Evolutionary conservation across 352 stramenopile genomes (phyloP).

Genomic region (Pythium oligandrum): DNA sequence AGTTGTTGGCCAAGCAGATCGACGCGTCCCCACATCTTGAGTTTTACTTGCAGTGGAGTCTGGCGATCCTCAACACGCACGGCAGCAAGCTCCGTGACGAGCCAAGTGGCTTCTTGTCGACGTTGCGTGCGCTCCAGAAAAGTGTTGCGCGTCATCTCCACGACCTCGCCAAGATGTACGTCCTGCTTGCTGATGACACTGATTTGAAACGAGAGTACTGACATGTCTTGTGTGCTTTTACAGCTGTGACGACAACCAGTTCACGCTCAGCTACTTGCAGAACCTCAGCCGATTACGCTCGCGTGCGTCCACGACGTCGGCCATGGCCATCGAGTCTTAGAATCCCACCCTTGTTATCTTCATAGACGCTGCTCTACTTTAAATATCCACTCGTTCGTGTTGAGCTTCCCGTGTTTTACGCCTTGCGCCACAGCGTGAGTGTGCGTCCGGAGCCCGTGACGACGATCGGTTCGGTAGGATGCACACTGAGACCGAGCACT

Average conservation of each 20-base stretch:
- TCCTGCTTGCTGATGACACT: slow-evolving; percentile 5
- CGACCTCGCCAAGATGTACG: slow-evolving; percentile 84
- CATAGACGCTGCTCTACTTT: too few species aligned
- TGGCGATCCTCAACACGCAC: slow-evolving; percentile 93
- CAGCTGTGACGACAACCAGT: slow-evolving; percentile 89
- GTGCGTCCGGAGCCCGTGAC: slow-evolving; percentile 5
- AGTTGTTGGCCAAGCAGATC: slow-evolving; percentile 92
- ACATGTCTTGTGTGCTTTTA: slow-evolving; percentile 3
- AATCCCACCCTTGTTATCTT: too few species aligned
- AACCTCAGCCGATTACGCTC: slow-evolving; percentile 24
- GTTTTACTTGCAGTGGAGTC: slow-evolving; percentile 96
- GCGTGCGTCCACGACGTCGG: slow-evolving; percentile 7
- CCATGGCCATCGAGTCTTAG: too few species aligned
- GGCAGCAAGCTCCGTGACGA: slow-evolving; percentile 82
- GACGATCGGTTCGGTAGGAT: slow-evolving; percentile 16
- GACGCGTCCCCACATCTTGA: slow-evolving; percentile 93
- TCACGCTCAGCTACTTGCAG: slow-evolving; percentile 79
- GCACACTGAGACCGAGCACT: slow-evolving; percentile 20
- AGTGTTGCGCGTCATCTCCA: slow-evolving; percentile 79
- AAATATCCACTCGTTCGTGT: too few species aligned
- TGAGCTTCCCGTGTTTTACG: too few species aligned
- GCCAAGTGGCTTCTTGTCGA: slow-evolving; percentile 67
- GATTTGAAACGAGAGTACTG: neutral
- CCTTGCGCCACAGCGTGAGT: slow-evolving; percentile 16
- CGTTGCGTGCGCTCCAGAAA: slow-evolving; percentile 85